phyloP scores from a whole-genome alignment of 2,329 filamentous ascomycete species.

The Hypoxylon sp. region DNA sequence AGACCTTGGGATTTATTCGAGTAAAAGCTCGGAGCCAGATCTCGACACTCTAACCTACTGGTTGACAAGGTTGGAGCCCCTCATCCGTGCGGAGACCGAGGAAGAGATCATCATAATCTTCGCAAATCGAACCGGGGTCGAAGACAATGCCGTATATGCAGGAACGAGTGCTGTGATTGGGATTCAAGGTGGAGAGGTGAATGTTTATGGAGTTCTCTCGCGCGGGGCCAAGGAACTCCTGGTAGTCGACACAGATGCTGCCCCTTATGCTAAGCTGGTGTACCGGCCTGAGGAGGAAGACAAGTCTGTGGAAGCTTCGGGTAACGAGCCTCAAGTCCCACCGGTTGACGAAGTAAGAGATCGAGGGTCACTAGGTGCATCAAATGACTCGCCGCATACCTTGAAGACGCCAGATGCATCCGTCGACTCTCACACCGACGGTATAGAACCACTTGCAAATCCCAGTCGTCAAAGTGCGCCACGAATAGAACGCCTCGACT shows the following conservation, averaged over 20 bases:
- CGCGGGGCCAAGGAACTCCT: constrained; percentile 74
- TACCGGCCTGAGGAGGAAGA: constrained; percentile 44
- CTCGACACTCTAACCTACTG: constrained; percentile 79
- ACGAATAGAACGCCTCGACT: not conserved
- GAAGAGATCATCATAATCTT: constrained; percentile 74
- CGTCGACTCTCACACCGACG: not conserved
- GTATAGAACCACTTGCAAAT: not conserved
- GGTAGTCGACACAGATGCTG: constrained; percentile 67
- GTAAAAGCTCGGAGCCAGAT: constrained; percentile 65
- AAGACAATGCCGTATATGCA: constrained; percentile 73
- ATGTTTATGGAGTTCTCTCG: constrained; percentile 73
- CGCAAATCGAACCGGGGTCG: constrained; percentile 74
- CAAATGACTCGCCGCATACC: constrained; percentile 1
- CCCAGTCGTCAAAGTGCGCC: constrained; percentile 2
- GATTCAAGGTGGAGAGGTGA: constrained; percentile 70
- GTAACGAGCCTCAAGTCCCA: constrained; percentile 3
- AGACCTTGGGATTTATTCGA: constrained; percentile 49
- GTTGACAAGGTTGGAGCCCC: constrained; percentile 74
- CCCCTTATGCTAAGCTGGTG: constrained; percentile 57
- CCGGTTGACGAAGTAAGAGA: constrained; percentile 1
- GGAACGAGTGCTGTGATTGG: constrained; percentile 78
- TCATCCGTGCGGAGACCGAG: constrained; percentile 59
- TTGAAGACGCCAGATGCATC: not conserved
- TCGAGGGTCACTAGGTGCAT: not conserved
- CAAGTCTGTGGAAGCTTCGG: constrained; percentile 11